Evolutionary conservation across 179 eudicot genomes (phyloP).

Genomic region (Beta corolliflora): DNA sequence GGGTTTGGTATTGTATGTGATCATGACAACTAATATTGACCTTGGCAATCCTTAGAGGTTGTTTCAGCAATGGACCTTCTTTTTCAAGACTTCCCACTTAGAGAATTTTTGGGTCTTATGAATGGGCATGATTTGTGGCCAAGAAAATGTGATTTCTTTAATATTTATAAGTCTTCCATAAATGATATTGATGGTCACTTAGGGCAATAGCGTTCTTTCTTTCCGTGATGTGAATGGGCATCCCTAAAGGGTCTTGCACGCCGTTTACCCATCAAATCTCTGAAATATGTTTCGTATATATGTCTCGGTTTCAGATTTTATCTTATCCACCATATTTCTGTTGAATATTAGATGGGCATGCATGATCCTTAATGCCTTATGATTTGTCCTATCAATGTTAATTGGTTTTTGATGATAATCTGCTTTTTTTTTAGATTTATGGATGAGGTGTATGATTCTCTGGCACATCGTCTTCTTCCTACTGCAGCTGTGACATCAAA

Average conservation of each 20-base stretch:
- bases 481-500: slow-evolving; percentile 64
- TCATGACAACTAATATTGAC: not conserved
- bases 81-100: not conserved
- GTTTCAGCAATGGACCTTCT: not conserved
- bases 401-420: slow-evolving; percentile 3
- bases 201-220: not conserved
- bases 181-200: not conserved
- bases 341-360: not conserved
- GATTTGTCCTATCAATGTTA: not conserved
- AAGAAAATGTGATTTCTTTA: not conserved
- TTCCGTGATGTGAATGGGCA: not conserved
- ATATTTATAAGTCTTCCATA: not conserved
- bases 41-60: not conserved
- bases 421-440: slow-evolving; percentile 53
- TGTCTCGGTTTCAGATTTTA: not conserved
- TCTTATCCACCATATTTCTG: not conserved
- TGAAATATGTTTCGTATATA: not conserved
- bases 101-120: no score
- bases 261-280: not conserved
- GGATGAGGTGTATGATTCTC: slow-evolving; percentile 81
- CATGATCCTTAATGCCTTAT: not conserved
- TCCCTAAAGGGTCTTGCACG: not conserved
- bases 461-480: slow-evolving; percentile 80
- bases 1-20: not conserved
- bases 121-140: not conserved